Evolutionary conservation across 2,329 filamentous ascomycete genomes (phyloP).

Genomic region (Colletotrichum acutatum): DNA sequence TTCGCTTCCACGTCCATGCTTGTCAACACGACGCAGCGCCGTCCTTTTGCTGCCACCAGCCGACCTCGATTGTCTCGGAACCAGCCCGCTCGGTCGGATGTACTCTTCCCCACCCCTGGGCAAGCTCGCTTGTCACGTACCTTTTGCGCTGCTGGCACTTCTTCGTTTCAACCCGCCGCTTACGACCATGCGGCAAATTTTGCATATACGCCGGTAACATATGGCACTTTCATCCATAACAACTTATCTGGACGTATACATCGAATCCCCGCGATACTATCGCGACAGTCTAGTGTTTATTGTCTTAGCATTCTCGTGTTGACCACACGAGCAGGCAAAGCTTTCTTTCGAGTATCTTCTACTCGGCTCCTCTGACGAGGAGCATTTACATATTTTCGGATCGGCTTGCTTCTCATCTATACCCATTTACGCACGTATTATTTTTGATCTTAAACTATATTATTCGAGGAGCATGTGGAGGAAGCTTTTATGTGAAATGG

Average conservation of each 20-base stretch:
- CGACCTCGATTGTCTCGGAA: constrained; percentile 46
- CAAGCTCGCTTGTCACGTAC: constrained; percentile 26
- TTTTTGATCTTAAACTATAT: constrained; percentile 32
- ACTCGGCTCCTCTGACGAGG: constrained; percentile 17
- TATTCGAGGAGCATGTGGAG: constrained; percentile 23
- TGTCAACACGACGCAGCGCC: constrained; percentile 29
- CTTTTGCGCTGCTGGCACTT: constrained; percentile 31
- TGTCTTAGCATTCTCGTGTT: constrained; percentile 29
- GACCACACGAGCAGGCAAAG: constrained; percentile 24
- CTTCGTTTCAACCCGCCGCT: constrained; percentile 30
- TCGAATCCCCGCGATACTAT: neutral
- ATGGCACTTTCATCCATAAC: constrained; percentile 24
- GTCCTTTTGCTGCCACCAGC: constrained; percentile 37
- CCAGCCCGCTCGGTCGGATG: constrained; percentile 19
- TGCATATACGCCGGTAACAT: constrained; percentile 26
- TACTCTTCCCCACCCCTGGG: neutral
- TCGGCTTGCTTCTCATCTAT: constrained; percentile 36
- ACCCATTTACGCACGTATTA: constrained; percentile 37
- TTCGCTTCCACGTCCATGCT: constrained; percentile 33
- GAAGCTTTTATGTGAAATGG: constrained; percentile 20
- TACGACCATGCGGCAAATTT: constrained; percentile 28
- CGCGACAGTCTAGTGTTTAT: constrained; percentile 37
- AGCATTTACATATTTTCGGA: constrained; percentile 25
- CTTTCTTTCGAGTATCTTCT: constrained; percentile 21
- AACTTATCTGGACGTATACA: constrained; percentile 26